Evolutionary conservation across 2,329 filamentous ascomycete species (phyloP).

Genomic region (Aspergillus melleus): DNA sequence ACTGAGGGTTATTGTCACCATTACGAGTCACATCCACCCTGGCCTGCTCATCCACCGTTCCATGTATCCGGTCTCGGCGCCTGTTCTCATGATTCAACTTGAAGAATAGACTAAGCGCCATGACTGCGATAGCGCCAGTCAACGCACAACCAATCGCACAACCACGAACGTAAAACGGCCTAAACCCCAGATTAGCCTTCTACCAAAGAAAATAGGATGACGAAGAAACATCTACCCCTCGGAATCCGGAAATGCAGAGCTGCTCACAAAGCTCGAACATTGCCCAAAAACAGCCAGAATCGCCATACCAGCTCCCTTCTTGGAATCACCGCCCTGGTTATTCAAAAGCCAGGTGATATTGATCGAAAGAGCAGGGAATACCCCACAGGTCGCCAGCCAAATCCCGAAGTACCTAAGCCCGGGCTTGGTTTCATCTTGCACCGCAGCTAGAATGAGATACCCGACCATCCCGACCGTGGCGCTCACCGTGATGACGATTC

Average conservation of each 20-base stretch:
- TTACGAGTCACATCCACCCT: constrained; percentile 26
- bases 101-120: constrained; percentile 20
- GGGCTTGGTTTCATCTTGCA: constrained; percentile 24
- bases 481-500: constrained; percentile 33
- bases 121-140: constrained; percentile 22
- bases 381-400: constrained; percentile 35
- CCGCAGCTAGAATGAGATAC: constrained; percentile 34
- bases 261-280: constrained; percentile 26
- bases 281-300: constrained; percentile 26
- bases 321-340: constrained; percentile 27
- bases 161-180: constrained; percentile 22
- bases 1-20: constrained; percentile 21
- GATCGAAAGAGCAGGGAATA: constrained; percentile 23
- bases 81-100: constrained; percentile 20
- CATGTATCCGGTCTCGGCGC: constrained; percentile 22
- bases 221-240: constrained; percentile 12
- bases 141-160: constrained; percentile 25
- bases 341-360: constrained; percentile 30
- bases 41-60: constrained; percentile 15
- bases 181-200: background rate
- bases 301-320: constrained; percentile 26
- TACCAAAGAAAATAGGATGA: no score
- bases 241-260: constrained; percentile 22
- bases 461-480: constrained; percentile 30
- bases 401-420: constrained; percentile 39